These are phyloP conservation scores for Coniferiporia sulphurascens DNA, from an alignment of 1,284 basidiomycete species.

Conservation along the genomic window DNA sequence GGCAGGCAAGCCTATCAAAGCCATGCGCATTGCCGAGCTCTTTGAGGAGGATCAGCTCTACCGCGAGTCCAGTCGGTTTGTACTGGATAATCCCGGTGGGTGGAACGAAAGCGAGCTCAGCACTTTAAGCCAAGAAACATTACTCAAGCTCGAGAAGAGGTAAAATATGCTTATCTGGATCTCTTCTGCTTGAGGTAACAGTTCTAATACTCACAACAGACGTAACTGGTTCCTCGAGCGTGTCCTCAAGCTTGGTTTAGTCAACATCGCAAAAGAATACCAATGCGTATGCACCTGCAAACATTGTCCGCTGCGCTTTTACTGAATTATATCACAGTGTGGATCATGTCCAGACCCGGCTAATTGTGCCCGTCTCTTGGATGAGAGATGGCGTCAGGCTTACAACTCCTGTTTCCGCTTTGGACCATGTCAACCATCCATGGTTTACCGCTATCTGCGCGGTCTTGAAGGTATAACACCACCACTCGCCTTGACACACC, in stretches of 20 bases:
- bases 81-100: conserved; percentile 84
- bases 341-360: conserved; percentile 77
- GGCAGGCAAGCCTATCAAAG: conserved; percentile 85
- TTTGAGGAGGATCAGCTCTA: conserved; percentile 86
- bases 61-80: conserved; percentile 83
- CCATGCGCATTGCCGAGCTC: conserved; percentile 84
- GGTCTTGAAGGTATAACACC: conserved; percentile 79
- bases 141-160: conserved; percentile 85
- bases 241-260: conserved; percentile 85
- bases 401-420: conserved; percentile 86
- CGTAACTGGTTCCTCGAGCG: conserved; percentile 93
- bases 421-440: conserved; percentile 82
- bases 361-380: conserved; percentile 79
- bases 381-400: conserved; percentile 90
- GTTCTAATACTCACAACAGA: conserved; percentile 31
- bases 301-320: not conserved
- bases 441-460: conserved; percentile 85
- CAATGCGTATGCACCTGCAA: conserved; percentile 59
- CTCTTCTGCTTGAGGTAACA: not conserved
- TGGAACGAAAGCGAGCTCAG: conserved; percentile 81
- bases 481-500: conserved; percentile 73
- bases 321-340: conserved; percentile 44
- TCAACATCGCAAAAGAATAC: conserved; percentile 84
- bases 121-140: conserved; percentile 72
- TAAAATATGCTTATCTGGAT: conserved; percentile 27